Evolutionary conservation across 2,329 filamentous ascomycete genomes (phyloP), one percentile per base, ranked within the genome.

Genomic region (Metarhizium brunneum): DNA sequence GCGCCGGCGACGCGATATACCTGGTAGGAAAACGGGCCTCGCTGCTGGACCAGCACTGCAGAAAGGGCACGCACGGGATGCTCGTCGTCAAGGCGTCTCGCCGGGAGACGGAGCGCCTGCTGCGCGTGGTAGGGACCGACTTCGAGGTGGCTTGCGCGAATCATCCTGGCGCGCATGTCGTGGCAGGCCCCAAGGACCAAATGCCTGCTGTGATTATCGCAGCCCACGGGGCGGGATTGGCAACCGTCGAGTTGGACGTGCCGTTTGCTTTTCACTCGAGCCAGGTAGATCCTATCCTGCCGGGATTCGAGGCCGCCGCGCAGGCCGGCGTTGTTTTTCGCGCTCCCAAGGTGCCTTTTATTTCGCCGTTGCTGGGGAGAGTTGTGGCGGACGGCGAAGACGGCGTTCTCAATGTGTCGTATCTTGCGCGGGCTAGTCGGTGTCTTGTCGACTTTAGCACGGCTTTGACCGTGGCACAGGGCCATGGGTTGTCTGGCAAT

Each of bases 1-100:
- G 85, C 18, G 83, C 81, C 20, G 82, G 81, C 61, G 87, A 90
- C 65, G 82, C 86, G 64, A 80, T 92, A 55, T 85, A 84, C 60
- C 76, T 92, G 1, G 86, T 91, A 20, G 87, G 87, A 43, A 69
- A 74, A 54, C 81, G 88, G 59, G 87, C 87, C 16, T 73, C 80
- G 64, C 74, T 90, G 16, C 74, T 91, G 3, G 78, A 84, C 48
- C 73, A 82, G 54, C 79, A 81, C 60, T 91, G 87, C 72, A 83
- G 78, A 18, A 74, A 79, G 13, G 80, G 83, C 57, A 87, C 81
- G 1, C 87, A 91, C 62, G 77, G 78, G 36, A 82, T 81, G 77
- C 65, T 80, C 50, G 74, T 76, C 20, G 70, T 77, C 13, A 71
- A 76, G 58, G 76, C 72, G 7, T 70, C n/a, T 3, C 42, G 45